Evolutionary conservation across 2,329 filamentous ascomycete species (phyloP), one percentile per base, ranked within the genome.

Genomic region (Apiospora hydei): DNA sequence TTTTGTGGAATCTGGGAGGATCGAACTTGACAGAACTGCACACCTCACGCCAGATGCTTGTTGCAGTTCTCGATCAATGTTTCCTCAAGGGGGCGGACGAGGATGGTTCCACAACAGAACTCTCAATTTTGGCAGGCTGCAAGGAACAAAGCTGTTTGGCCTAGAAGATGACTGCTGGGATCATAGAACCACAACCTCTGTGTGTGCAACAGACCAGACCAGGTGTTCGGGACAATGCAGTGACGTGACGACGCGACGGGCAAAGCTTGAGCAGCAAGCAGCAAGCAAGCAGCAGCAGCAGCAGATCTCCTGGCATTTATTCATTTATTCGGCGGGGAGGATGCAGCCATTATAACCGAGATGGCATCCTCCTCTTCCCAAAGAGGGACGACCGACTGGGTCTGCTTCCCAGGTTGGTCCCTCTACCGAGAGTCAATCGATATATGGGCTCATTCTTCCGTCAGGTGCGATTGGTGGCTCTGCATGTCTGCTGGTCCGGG

Each of bases 381-480:
- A 38, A 61, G 53, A 34, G 26, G 53, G 30, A 30, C 53, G 1
- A 21, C 53, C 1, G 10, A 61, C 30, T 61, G 53, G 53, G 30
- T 16, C 26, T 8, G 16, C 2, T 21, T 64, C 30, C 57, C 57
- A 64, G 57, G 57, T 14, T 64, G 5, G 57, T 2, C 57, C 57
- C n/a, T 64, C 34, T 38, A 34, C 53, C 53, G 53, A 61, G 26
- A 61, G 53, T 61, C 53, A 61, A 61, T 61, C 53, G 53, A 61
- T 61, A 61, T 61, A 61, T 38, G 53, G 53, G 53, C 53, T 61
- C 53, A 61, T 61, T 61, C 34, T 61, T 34, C 53, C 53, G 26
- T 61, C 53, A 34, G 30, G 53, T 61, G 53, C 26, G 53, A 61
- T 61, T 61, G 53, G 53, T 38, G 53, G 53, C 41, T 18, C 57